A percentile compares a stretch with the other conserved stretches of the same genome.
These are phyloP conservation scores for Cymodocea nodosa DNA, from an alignment of 116 monocot species.

Conservation along the genomic window DNA sequence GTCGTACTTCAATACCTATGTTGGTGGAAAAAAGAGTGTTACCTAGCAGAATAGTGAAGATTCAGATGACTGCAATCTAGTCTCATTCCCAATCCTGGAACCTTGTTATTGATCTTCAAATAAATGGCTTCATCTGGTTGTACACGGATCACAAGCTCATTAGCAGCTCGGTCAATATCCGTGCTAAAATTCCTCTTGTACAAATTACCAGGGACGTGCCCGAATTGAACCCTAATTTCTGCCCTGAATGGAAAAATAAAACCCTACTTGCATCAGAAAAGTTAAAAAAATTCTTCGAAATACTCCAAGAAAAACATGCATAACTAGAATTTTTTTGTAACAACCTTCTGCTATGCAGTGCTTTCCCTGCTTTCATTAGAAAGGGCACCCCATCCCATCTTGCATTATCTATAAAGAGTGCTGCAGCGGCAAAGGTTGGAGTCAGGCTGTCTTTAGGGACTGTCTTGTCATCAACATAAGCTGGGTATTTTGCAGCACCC, in stretches of 20 bases:
- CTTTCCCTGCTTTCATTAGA: constrained; percentile 98
- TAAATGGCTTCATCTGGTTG: constrained; percentile 98
- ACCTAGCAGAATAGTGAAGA: constrained; percentile 97
- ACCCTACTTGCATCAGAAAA: not conserved
- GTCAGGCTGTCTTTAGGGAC: constrained; percentile 83
- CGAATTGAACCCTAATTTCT: constrained; percentile 96
- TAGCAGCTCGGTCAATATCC: constrained; percentile 81
- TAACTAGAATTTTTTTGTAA: not conserved
- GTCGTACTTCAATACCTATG: too few relatives aligned
- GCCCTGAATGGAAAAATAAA: constrained; percentile 33
- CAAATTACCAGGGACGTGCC: constrained; percentile 91
- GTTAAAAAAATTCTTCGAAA: too few relatives aligned
- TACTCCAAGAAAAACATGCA: too few relatives aligned
- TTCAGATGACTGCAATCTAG: constrained; percentile 81
- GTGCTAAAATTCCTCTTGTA: constrained; percentile 76
- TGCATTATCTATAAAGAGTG: constrained; percentile 90
- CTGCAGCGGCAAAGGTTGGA: constrained; percentile 92
- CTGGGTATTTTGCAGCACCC: constrained; percentile 63
- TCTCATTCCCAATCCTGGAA: constrained; percentile 85
- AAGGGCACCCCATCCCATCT: constrained; percentile 98
- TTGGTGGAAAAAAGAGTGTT: too few relatives aligned
- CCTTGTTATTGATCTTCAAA: constrained; percentile 88
- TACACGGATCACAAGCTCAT: constrained; percentile 91
- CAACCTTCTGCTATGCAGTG: constrained; percentile 65
- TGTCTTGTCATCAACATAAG: constrained; percentile 77